Conservation (phyloP, 2,329 filamentous ascomycete genomes). For the Fusarium sp. region DNA sequence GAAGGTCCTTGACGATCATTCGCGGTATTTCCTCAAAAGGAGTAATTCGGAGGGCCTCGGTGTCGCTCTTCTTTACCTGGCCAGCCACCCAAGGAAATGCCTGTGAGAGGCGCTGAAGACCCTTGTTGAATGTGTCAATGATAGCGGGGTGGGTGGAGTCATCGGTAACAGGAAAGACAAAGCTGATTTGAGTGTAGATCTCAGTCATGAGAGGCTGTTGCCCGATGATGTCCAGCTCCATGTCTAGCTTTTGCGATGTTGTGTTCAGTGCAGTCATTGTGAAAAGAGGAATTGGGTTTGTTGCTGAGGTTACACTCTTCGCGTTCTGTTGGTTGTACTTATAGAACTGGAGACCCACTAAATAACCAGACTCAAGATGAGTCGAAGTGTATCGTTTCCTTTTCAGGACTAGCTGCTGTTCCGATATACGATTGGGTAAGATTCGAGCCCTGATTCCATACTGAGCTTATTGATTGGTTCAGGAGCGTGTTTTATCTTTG, state of each 20-base stretch:
- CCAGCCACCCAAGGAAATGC: conserved; percentile 63
- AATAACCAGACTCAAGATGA: neutral
- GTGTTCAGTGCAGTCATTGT: neutral
- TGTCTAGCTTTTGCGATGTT: neutral
- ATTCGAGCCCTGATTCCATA: no score
- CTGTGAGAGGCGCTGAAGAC: conserved; percentile 54
- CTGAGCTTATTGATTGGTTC: no score
- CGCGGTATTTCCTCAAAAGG: conserved; percentile 48
- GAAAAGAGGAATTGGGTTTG: neutral
- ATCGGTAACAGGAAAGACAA: neutral
- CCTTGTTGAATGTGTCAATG: conserved; percentile 27
- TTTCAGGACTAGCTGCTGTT: neutral
- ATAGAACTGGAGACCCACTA: neutral
- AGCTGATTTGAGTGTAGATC: neutral
- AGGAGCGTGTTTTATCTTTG: no score
- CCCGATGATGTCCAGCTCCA: neutral
- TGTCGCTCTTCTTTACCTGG: conserved; percentile 51
- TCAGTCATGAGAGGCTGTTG: neutral
- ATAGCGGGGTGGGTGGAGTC: neutral
- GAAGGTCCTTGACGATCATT: conserved; percentile 59
- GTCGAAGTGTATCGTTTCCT: neutral
- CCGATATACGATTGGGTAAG: no score
- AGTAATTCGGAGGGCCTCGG: conserved; percentile 56
- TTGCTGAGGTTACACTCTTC: neutral
- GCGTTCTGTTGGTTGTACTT: neutral